Base-by-base conservation (phyloP, 495 filamentous ascomycete species). In the Hamigera avellanea region DNA sequence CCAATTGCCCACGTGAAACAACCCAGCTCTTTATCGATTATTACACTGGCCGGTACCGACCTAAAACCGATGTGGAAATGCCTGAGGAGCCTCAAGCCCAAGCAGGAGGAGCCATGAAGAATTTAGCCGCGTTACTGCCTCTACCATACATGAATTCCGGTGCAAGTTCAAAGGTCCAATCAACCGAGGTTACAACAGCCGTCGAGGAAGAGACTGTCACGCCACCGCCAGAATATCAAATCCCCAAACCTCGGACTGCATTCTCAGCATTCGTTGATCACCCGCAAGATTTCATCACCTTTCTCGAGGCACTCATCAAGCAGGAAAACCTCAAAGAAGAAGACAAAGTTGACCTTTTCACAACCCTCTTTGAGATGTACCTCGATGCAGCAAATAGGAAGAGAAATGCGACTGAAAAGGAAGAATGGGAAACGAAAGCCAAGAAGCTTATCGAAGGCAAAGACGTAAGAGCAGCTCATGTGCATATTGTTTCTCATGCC, bases 181-280 rank as follows among this genome's bases (percentile, higher is more conserved):
- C 21, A 8, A 26, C 48, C 6, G 64, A 69, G 32, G 37, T 48
- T 13, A 35, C 45, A 21, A 47, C 38, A 4, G 35, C 41, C 14
- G 49, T 40, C 4, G 58, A 69, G 30, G 53, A 49, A 14, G 40
- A 46, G 2, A 27, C 42, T 32, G 19, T 39, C 31, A 39, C 57
- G 18, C 39, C 45, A 10, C 25, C 34, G 9, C 49, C 53, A 26
- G 44, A 45, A 1, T 72, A 75, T 31, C 47, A 61, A 4, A 45
- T 68, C 2, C 88, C 93, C 0, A 83, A 78, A 45, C 89, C 93
- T 5, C 67, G 93, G 35, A 89, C 82, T 1, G 93, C 91, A 2
- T 98, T 98, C 58, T 94, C 91, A 6, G 86, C 84, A 0, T 98
- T 96, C 53, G 88, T 96, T 33, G 89, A 95, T 49, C 86, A 95